A percentile compares a stretch with the other conserved stretches of the same genome.
Conservation (phyloP, 352 stramenopile genomes). For the Phytophthora syringae region DNA sequence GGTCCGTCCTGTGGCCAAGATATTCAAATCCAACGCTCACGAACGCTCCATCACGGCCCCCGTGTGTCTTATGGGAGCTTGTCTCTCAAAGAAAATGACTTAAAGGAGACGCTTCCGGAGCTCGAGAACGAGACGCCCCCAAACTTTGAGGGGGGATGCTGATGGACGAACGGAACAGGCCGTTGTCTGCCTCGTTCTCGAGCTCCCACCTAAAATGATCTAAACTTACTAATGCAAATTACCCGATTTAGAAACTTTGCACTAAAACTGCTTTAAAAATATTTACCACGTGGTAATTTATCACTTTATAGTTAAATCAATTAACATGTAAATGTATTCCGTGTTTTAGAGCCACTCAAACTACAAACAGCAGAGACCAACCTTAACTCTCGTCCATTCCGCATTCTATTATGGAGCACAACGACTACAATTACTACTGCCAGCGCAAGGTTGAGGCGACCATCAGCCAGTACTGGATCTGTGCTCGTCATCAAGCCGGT, state of each 20-base stretch:
- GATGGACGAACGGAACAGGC: too few relatives aligned
- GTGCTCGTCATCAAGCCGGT: neutral
- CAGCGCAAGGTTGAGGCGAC: conserved; percentile 7
- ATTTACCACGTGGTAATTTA: neutral
- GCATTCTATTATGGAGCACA: conserved; percentile 11
- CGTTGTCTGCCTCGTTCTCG: too few relatives aligned
- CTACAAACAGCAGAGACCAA: neutral
- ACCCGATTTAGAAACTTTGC: too few relatives aligned
- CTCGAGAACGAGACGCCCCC: conserved; percentile 18
- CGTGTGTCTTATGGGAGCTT: conserved; percentile 39
- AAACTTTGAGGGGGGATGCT: too few relatives aligned
- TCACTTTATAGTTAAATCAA: neutral
- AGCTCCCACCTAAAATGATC: too few relatives aligned
- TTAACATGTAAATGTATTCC: neutral
- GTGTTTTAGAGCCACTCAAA: neutral
- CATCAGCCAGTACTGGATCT: conserved; percentile 5
- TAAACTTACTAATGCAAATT: too few relatives aligned
- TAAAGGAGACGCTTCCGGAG: conserved; percentile 9
- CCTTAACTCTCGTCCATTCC: neutral
- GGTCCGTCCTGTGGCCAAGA: conserved; percentile 62
- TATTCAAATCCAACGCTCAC: conserved; percentile 52
- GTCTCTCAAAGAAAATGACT: conserved; percentile 32
- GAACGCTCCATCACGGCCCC: conserved; percentile 39
- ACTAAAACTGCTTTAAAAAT: too few relatives aligned
- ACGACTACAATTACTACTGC: conserved; percentile 9